Percentiles rank a stretch among this genome's conserved stretches.
Evolutionary conservation across 176 grass and related monocot genomes (phyloP).

Genomic region (Chloris gayana): DNA sequence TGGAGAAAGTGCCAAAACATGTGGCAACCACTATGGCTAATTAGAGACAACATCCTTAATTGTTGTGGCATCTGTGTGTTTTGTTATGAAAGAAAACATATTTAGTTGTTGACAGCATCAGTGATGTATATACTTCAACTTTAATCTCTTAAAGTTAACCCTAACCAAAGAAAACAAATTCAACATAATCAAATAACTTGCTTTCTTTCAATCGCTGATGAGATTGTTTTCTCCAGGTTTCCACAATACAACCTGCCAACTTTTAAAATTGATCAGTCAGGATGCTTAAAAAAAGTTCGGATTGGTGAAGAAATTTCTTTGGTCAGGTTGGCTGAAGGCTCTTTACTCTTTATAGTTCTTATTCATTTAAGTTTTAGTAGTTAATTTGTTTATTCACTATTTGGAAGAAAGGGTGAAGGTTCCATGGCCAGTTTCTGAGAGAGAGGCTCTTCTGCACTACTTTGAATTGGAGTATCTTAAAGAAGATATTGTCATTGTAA

Average conservation of each 20-base stretch:
- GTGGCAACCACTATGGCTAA: neutral
- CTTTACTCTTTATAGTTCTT: slow-evolving; percentile 28
- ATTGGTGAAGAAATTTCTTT: slow-evolving; percentile 94
- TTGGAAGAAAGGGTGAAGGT: slow-evolving; percentile 98
- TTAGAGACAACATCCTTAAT: neutral
- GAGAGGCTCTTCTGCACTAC: slow-evolving; percentile 93
- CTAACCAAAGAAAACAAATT: neutral
- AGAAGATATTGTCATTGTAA: slow-evolving; percentile 92
- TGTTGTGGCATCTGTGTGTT: neutral
- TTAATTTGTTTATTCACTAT: slow-evolving; percentile 66
- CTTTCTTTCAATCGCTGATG: slow-evolving; percentile 11
- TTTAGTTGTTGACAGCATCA: neutral
- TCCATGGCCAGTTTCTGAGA: slow-evolving; percentile 96
- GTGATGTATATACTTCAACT: neutral
- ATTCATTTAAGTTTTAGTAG: slow-evolving; percentile 29
- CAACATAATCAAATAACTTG: neutral
- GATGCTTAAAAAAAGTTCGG: slow-evolving; percentile 83
- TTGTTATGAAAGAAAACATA: slow-evolving; percentile 39
- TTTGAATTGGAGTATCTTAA: slow-evolving; percentile 88
- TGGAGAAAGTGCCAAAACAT: neutral
- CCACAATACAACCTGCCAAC: slow-evolving; percentile 90
- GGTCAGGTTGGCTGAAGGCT: slow-evolving; percentile 68
- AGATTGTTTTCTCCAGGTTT: slow-evolving; percentile 68
- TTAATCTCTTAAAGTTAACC: neutral
- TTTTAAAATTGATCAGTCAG: slow-evolving; percentile 76